These are phyloP conservation scores for Aureobasidium sp. DNA, from an alignment of 2,329 filamentous ascomycete genomes.

Conservation along the genomic window DNA sequence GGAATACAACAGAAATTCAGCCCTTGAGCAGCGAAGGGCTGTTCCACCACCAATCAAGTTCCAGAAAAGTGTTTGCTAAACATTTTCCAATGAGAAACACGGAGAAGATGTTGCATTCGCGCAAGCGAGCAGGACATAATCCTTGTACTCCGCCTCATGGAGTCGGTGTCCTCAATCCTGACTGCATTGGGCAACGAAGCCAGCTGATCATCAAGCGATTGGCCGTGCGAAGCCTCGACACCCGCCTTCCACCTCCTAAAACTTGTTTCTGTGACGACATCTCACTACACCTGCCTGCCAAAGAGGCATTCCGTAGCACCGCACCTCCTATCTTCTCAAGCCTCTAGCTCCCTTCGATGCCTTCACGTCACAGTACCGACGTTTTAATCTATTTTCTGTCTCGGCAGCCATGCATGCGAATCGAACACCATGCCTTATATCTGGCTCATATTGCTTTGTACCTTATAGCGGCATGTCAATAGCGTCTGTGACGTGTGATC, in stretches of 20 bases:
- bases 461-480: neutral
- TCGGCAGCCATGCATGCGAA: neutral
- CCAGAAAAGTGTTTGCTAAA: neutral
- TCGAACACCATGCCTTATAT: neutral
- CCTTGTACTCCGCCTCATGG: neutral
- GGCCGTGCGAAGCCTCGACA: conserved; percentile 5
- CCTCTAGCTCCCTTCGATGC: neutral
- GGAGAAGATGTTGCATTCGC: neutral
- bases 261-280: conserved; percentile 10
- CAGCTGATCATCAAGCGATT: neutral
- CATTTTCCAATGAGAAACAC: neutral
- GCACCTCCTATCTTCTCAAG: neutral
- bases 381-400: neutral
- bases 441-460: conserved; percentile 8
- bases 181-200: conserved; percentile 1
- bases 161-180: neutral
- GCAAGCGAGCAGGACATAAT: neutral
- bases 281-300: neutral
- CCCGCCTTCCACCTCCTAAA: neutral
- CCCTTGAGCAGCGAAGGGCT: neutral
- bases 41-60: neutral
- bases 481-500: conserved; percentile 9
- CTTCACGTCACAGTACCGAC: neutral
- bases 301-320: neutral
- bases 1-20: neutral